Conservation (phyloP, 1,284 basidiomycete genomes). For the Rhodotorula sp. region DNA sequence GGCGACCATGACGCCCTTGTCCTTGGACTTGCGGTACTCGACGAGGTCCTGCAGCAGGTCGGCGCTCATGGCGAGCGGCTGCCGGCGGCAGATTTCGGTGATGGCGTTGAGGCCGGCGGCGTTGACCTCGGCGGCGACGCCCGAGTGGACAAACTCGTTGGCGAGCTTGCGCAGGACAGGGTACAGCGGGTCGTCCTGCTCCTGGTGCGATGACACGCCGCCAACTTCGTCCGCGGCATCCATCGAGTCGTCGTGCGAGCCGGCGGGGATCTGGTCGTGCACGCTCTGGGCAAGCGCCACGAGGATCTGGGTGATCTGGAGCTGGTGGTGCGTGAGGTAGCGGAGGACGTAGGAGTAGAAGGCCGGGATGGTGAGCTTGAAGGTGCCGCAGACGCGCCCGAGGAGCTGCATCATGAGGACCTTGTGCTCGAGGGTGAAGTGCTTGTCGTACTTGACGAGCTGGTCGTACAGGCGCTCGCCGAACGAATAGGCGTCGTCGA, state of each 20-base stretch:
- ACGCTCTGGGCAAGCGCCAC: slow-evolving; percentile 93
- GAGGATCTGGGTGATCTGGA: slow-evolving; percentile 90
- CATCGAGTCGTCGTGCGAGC: not conserved
- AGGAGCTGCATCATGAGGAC: slow-evolving; percentile 96
- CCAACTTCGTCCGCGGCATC: not conserved
- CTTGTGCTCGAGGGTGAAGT: slow-evolving; percentile 93
- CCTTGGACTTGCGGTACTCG: slow-evolving; percentile 91
- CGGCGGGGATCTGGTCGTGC: slow-evolving; percentile 89
- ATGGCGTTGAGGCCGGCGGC: slow-evolving; percentile 94
- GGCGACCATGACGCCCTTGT: slow-evolving; percentile 89
- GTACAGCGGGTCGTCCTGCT: slow-evolving; percentile 67
- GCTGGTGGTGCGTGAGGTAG: slow-evolving; percentile 90
- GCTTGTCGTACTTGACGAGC: slow-evolving; percentile 83
- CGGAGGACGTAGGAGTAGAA: slow-evolving; percentile 95
- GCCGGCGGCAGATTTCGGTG: slow-evolving; percentile 85
- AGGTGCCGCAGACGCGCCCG: slow-evolving; percentile 88
- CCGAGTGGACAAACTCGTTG: slow-evolving; percentile 95
- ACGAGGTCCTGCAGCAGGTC: slow-evolving; percentile 89
- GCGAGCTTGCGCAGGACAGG: slow-evolving; percentile 91
- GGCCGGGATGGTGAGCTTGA: slow-evolving; percentile 90
- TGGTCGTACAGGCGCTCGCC: slow-evolving; percentile 91
- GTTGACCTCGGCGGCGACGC: slow-evolving; percentile 88
- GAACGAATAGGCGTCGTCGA: slow-evolving; percentile 95
- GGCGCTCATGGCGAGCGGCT: slow-evolving; percentile 96
- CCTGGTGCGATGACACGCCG: not conserved